A percentile compares a stretch with the other conserved stretches of the same genome.
These are phyloP conservation scores for Acidomyces sp. DNA, from an alignment of 495 filamentous ascomycete species.

Conservation along the genomic window DNA sequence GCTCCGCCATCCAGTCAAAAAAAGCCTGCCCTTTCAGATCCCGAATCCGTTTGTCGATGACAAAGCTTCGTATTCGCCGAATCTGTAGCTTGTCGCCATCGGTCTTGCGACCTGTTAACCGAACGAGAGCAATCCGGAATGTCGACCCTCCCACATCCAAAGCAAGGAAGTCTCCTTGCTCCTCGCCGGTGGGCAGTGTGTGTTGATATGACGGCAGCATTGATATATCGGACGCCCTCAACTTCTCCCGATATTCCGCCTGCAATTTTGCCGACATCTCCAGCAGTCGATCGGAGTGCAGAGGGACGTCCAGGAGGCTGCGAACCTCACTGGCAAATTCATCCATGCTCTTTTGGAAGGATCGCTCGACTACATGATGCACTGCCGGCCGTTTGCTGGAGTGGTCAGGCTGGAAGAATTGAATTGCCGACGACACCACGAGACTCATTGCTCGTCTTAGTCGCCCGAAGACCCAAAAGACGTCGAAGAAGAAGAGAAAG, in stretches of 20 bases:
- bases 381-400: slow-evolving; percentile 17
- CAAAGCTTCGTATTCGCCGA: slow-evolving; percentile 35
- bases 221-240: slow-evolving; percentile 42
- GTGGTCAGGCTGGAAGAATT: slow-evolving; percentile 29
- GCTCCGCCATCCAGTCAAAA: slow-evolving; percentile 57
- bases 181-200: slow-evolving; percentile 45
- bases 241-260: slow-evolving; percentile 41
- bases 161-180: slow-evolving; percentile 47
- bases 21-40: slow-evolving; percentile 42
- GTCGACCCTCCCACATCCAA: slow-evolving; percentile 58
- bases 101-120: slow-evolving; percentile 35
- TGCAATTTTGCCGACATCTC: slow-evolving; percentile 47
- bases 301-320: slow-evolving; percentile 35
- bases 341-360: slow-evolving; percentile 31
- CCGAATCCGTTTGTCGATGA: slow-evolving; percentile 43
- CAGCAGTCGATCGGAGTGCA: slow-evolving; percentile 30
- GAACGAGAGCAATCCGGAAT: slow-evolving; percentile 49
- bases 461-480: slow-evolving; percentile 42
- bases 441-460: slow-evolving; percentile 39
- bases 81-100: slow-evolving; percentile 38
- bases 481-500: slow-evolving; percentile 31
- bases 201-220: slow-evolving; percentile 59
- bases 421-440: slow-evolving; percentile 40
- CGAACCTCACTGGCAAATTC: slow-evolving; percentile 40
- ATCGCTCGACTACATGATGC: slow-evolving; percentile 24